Evolutionary conservation across 192 early-diverging fungal species (phyloP).

Genomic region (Paraglomus brasilianum): DNA sequence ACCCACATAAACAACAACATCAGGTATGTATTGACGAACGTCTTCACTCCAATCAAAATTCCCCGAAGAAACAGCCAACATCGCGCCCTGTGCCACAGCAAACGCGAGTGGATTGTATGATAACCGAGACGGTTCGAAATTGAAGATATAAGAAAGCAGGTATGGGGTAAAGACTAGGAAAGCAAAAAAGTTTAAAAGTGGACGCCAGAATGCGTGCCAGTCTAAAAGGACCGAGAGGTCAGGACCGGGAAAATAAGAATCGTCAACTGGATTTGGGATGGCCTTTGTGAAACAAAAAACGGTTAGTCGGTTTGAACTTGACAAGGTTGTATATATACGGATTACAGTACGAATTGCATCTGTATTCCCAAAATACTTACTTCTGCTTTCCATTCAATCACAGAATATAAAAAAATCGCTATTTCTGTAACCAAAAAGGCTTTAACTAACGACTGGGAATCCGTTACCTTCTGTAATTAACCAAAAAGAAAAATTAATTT

Average conservation of each 20-base stretch:
- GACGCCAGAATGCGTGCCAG: conserved; percentile 31
- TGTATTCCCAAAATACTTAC: too few relatives aligned
- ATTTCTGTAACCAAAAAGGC: not conserved
- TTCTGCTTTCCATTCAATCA: conserved; percentile 21
- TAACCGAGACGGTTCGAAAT: conserved; percentile 19
- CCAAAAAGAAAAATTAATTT: not conserved
- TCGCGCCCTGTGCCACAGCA: conserved; percentile 17
- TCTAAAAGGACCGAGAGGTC: conserved; percentile 11
- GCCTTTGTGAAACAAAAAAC: not conserved
- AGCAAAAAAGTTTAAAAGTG: conserved; percentile 10
- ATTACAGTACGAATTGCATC: too few relatives aligned
- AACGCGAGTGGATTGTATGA: conserved; percentile 8
- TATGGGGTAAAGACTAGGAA: conserved; percentile 13
- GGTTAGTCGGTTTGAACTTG: too few relatives aligned
- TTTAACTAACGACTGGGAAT: conserved; percentile 7
- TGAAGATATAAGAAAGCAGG: conserved; percentile 18
- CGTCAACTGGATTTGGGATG: not conserved
- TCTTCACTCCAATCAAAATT: conserved; percentile 28
- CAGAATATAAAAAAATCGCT: conserved; percentile 14
- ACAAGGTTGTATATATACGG: too few relatives aligned
- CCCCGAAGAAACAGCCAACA: not conserved
- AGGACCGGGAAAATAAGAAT: not conserved
- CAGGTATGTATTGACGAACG: conserved; percentile 26
- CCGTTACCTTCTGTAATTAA: conserved; percentile 10
- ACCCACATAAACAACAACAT: conserved; percentile 18